Percentiles rank a stretch among this genome's conserved stretches.
These are phyloP conservation scores for Blepharisma undulans DNA, from an alignment of 169 alveolate genomes.

Conservation along the genomic window DNA sequence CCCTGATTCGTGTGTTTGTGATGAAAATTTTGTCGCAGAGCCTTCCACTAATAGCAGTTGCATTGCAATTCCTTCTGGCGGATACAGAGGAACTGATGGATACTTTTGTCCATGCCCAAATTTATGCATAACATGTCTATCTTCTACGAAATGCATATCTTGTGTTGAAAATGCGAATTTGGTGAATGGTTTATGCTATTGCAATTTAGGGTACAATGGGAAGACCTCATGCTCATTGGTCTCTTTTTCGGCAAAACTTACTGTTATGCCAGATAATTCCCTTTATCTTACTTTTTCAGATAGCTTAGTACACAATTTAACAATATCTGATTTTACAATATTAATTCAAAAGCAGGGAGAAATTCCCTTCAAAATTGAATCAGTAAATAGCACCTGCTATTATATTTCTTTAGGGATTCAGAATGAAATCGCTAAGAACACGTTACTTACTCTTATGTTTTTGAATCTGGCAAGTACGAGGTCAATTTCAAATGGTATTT, in stretches of 20 bases:
- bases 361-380: neutral
- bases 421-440: neutral
- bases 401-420: neutral
- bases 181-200: neutral
- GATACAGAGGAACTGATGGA: neutral
- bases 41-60: neutral
- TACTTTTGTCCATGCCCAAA: neutral
- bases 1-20: neutral
- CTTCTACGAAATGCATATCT: neutral
- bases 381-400: neutral
- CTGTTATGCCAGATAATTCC: neutral
- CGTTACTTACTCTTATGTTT: neutral
- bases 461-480: neutral
- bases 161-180: neutral
- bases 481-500: neutral
- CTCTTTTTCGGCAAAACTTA: neutral
- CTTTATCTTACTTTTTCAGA: neutral
- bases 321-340: neutral
- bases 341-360: neutral
- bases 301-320: neutral
- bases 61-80: neutral
- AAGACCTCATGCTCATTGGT: neutral
- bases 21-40: neutral
- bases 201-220: constrained; percentile 1
- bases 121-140: neutral